A percentile compares a stretch with the other conserved stretches of the same genome.
Evolutionary conservation across 2,329 filamentous ascomycete species (phyloP).

Genomic region (Botrytis sinoallii): DNA sequence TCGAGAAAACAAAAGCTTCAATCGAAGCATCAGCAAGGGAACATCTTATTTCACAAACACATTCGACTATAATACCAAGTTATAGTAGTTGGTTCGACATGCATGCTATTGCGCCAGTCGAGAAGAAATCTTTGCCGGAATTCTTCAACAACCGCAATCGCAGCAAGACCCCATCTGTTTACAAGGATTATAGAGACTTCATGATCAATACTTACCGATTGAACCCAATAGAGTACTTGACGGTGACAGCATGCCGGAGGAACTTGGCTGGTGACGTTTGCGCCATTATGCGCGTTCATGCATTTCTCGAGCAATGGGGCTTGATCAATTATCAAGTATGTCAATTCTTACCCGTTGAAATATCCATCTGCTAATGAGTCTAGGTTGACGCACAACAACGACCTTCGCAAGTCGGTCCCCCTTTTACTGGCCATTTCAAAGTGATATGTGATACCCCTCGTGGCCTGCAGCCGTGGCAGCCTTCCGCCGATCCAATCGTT

Average conservation of each 20-base stretch:
- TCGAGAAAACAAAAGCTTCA: slow-evolving; percentile 71
- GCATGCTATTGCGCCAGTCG: slow-evolving; percentile 84
- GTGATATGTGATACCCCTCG: slow-evolving; percentile 94
- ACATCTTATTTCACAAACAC: slow-evolving; percentile 88
- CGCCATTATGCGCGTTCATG: slow-evolving; percentile 97
- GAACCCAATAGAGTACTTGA: slow-evolving; percentile 94
- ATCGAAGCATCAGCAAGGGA: slow-evolving; percentile 85
- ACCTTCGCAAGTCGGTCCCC: slow-evolving; percentile 91
- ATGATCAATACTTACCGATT: slow-evolving; percentile 99
- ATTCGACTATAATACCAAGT: slow-evolving; percentile 93
- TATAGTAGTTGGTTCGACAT: slow-evolving; percentile 99
- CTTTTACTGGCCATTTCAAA: slow-evolving; percentile 96
- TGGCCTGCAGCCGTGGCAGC: slow-evolving; percentile 92
- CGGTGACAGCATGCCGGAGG: slow-evolving; percentile 90
- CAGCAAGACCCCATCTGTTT: slow-evolving; percentile 94
- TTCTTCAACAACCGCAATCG: slow-evolving; percentile 99
- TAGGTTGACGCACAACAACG: slow-evolving; percentile 95
- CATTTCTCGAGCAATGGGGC: slow-evolving; percentile 97
- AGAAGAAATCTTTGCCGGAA: slow-evolving; percentile 91
- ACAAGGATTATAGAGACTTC: slow-evolving; percentile 98
- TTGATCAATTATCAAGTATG: slow-evolving; percentile 96
- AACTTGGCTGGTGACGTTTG: slow-evolving; percentile 97
- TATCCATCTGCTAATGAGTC: slow-evolving; percentile 34
- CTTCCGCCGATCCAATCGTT: slow-evolving; percentile 70
- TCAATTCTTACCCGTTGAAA: background rate